Conservation (phyloP, 768 basidiomycete genomes). For the Candolleomyces aberdarensis region DNA sequence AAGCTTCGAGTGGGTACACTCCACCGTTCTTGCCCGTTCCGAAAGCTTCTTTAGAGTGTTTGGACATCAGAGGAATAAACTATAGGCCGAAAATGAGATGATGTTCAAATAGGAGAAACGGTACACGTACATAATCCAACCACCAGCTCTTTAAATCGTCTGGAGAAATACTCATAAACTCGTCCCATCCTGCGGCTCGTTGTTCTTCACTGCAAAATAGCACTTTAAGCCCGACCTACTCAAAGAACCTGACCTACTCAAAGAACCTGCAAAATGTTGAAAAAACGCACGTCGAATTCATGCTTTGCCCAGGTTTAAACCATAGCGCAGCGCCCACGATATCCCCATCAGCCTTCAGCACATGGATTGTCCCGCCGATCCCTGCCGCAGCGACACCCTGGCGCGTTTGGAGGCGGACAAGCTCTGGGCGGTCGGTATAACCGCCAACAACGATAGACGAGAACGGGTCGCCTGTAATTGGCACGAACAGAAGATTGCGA, state of each 20-base stretch:
- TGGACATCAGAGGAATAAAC: slow-evolving; percentile 20
- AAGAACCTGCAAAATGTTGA: too few species aligned
- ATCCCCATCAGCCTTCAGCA: slow-evolving; percentile 14
- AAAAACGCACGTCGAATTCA: slow-evolving; percentile 20
- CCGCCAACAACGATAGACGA: slow-evolving; percentile 16
- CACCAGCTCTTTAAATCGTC: slow-evolving; percentile 23
- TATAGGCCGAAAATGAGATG: slow-evolving; percentile 1
- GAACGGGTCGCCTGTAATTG: slow-evolving; percentile 6
- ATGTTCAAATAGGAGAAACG: not conserved
- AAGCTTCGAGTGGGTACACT: slow-evolving; percentile 17
- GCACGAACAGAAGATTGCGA: too few species aligned
- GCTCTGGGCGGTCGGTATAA: slow-evolving; percentile 9
- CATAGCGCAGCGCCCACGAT: slow-evolving; percentile 29
- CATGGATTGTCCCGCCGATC: slow-evolving; percentile 25
- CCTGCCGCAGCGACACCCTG: slow-evolving; percentile 18
- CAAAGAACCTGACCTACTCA: too few species aligned
- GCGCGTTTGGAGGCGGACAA: slow-evolving; percentile 13
- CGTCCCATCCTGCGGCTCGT: slow-evolving; percentile 23
- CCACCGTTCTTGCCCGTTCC: slow-evolving; percentile 9
- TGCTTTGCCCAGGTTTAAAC: slow-evolving; percentile 26
- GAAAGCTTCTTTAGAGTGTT: slow-evolving; percentile 14
- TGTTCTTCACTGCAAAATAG: slow-evolving; percentile 19
- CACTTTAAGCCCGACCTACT: too few species aligned
- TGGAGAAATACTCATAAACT: slow-evolving; percentile 19
- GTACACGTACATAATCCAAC: slow-evolving; percentile 21